Base-by-base conservation (phyloP, 495 filamentous ascomycete species). In the Glutinoglossum americanum region DNA sequence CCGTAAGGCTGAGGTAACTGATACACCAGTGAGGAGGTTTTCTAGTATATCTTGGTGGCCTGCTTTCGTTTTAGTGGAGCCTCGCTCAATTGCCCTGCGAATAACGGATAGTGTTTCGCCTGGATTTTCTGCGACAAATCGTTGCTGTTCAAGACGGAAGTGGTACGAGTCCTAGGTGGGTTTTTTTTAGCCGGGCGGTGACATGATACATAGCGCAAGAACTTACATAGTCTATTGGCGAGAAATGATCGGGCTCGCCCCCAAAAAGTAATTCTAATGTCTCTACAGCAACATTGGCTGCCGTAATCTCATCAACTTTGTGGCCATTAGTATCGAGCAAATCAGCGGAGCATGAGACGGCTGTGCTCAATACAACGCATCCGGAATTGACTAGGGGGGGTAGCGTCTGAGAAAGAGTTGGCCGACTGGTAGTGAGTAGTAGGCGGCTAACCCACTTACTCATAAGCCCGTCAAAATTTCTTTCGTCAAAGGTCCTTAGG, bases 311-410 rank as follows among this genome's bases (percentile, higher is more conserved):
- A 53, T 53, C 49, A 27, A 53, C 5, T 3, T 53, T 25, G 26
- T 53, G 25, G 13, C 1, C 13, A n/a, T 30, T 53, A 32, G 7
- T 28, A 30, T 53, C 33, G 11, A 56, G 54, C 17, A 56, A 27
- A 33, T 33, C 54, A 15, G 54, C 54, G 27, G 54, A 56, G 54
- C 54, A 56, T 33, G 54, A 56, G 7, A 59, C 33, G 13, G 57
- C 59, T 7, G 53, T 51, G 37, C 21, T 30, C 17, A 60, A 26
- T 13, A 35, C 13, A 17, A 60, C 21, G 47, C 51, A 59, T 45
- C 59, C 57, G 19, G 54, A 32, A 25, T 32, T 35, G n/a, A 60
- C 26, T 28, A 60, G 19, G 21, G 55, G 55, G 44, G 37, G 13
- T 23, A 60, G 59, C 8, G 30, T 25, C 8, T 30, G 30, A 48